phyloP scores from a whole-genome alignment of 805 yeast species.

The Starmerella sp. region DNA sequence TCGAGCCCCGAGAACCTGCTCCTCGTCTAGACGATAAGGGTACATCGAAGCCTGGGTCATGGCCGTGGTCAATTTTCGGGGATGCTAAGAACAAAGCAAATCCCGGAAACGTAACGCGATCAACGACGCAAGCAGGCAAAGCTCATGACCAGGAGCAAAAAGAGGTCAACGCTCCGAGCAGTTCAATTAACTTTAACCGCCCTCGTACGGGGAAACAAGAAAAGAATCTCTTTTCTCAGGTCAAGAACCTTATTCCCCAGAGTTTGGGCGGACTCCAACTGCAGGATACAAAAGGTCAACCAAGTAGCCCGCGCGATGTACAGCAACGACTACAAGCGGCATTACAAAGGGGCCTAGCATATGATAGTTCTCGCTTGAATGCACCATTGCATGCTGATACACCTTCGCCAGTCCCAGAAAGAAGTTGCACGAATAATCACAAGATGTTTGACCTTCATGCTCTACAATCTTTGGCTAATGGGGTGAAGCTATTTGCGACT shows the following conservation, averaged over 20 bases:
- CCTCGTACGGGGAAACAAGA: background rate
- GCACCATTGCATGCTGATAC: constrained; percentile 5
- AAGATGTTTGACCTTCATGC: background rate
- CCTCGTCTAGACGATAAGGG: too few relatives aligned
- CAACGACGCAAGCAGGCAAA: too few relatives aligned
- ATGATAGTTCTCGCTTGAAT: background rate
- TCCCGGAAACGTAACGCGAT: too few relatives aligned
- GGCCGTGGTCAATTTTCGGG: too few relatives aligned
- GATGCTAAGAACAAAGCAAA: too few relatives aligned
- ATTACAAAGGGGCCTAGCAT: background rate
- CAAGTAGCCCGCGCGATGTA: background rate
- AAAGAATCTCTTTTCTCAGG: background rate
- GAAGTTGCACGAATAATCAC: background rate
- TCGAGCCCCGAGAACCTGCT: too few relatives aligned
- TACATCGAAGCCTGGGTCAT: too few relatives aligned
- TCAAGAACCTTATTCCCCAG: background rate
- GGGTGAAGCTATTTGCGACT: background rate
- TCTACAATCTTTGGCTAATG: background rate
- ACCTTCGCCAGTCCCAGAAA: constrained; percentile 4
- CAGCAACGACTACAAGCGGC: background rate
- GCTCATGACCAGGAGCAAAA: too few relatives aligned
- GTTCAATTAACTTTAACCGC: too few relatives aligned
- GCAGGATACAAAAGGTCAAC: background rate
- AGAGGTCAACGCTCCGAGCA: too few relatives aligned
- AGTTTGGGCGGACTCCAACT: background rate